These are phyloP conservation scores for Triticum urartu DNA, from an alignment of 176 grass and related monocot species.

Conservation along the genomic window DNA sequence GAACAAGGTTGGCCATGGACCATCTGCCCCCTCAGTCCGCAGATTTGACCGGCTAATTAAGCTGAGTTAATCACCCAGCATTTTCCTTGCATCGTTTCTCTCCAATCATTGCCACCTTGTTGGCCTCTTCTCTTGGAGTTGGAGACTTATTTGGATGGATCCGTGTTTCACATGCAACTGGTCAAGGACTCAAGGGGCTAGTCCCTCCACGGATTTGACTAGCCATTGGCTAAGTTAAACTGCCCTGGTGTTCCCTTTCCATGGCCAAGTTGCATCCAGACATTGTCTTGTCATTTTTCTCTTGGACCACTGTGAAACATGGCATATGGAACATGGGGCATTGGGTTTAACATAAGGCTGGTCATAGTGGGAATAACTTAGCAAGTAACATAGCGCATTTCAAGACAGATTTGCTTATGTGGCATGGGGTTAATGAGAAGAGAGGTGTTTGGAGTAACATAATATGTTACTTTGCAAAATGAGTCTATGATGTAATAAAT, in stretches of 20 bases:
- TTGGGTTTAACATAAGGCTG: background rate
- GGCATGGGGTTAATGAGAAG: too few relatives aligned
- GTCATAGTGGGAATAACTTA: too few relatives aligned
- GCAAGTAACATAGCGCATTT: too few relatives aligned
- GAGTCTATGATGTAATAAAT: too few relatives aligned
- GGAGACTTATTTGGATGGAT: slow-evolving; percentile 12
- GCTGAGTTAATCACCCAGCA: background rate
- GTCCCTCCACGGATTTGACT: slow-evolving; percentile 24
- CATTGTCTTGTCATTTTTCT: slow-evolving; percentile 22
- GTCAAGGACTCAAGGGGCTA: background rate
- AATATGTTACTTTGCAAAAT: too few relatives aligned
- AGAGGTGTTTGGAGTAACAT: too few relatives aligned
- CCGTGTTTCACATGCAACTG: background rate
- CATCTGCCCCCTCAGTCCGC: slow-evolving; percentile 36
- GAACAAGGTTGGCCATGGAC: slow-evolving; percentile 40
- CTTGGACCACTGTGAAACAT: slow-evolving; percentile 21
- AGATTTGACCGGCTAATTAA: slow-evolving; percentile 22
- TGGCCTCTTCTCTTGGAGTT: slow-evolving; percentile 18
- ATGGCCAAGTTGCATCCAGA: background rate
- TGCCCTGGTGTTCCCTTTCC: background rate
- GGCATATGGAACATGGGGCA: slow-evolving; percentile 33
- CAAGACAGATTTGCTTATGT: too few relatives aligned
- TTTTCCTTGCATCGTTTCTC: background rate
- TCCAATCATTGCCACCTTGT: slow-evolving; percentile 22
- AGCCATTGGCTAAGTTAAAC: background rate